Percentiles rank a stretch among this genome's conserved stretches.
These are phyloP conservation scores for Theileria parva DNA, from an alignment of 169 alveolate species.

Conservation along the genomic window DNA sequence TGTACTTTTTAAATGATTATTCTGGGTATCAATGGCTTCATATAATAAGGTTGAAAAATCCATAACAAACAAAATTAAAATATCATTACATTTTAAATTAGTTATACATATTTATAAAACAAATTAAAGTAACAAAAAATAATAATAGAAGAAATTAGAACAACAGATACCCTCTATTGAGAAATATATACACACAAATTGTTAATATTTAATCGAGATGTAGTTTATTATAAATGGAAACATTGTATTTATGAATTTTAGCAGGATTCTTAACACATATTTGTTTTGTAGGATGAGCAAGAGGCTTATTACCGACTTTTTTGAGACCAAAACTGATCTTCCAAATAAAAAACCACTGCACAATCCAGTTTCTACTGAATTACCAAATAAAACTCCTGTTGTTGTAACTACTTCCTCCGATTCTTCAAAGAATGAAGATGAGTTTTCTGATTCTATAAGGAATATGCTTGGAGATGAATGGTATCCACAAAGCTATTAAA, in stretches of 20 bases:
- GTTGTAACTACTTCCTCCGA: conserved; percentile 10
- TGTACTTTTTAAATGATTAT: background rate
- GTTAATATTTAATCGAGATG: background rate
- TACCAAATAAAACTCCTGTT: too few species aligned
- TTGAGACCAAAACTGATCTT: conserved; percentile 21
- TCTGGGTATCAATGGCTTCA: conserved; percentile 1
- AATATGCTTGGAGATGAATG: conserved; percentile 60
- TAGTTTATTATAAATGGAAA: background rate
- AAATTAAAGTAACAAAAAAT: background rate
- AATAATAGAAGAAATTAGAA: background rate
- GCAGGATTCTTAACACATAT: background rate
- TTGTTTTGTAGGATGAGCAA: conserved; percentile 52
- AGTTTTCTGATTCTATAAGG: background rate
- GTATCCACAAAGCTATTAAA: conserved; percentile 5
- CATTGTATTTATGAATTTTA: conserved; percentile 6
- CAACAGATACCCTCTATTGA: background rate
- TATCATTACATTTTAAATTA: background rate
- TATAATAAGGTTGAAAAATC: conserved; percentile 31
- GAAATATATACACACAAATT: background rate
- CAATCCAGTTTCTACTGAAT: conserved; percentile 4
- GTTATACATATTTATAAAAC: background rate
- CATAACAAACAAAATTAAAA: conserved; percentile 22
- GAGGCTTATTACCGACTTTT: conserved; percentile 62
- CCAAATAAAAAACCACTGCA: conserved; percentile 3
- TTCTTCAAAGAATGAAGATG: background rate